Evolutionary conservation across 306 rosid species (phyloP).

Genomic region (Glycyrrhiza uralensis): DNA sequence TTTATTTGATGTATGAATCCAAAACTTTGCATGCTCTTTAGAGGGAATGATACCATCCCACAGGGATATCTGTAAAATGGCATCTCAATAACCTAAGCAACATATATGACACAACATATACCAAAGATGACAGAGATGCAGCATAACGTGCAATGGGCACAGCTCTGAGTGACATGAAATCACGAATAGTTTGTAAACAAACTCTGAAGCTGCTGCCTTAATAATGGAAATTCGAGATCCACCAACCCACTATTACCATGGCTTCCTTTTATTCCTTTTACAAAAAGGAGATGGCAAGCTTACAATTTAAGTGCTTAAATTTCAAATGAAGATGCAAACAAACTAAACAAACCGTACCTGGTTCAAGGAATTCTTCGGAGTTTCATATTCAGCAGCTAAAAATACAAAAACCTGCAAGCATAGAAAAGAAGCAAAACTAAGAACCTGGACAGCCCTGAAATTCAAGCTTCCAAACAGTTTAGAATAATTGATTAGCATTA

Average conservation of each 20-base stretch:
- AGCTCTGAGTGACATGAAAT: background rate
- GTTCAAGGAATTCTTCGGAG: conserved; percentile 71
- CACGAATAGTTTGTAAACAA: background rate
- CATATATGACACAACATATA: background rate
- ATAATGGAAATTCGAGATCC: background rate
- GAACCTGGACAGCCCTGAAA: conserved; percentile 7
- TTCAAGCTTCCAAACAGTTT: conserved; percentile 1
- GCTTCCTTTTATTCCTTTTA: background rate
- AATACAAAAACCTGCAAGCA: conserved; percentile 74
- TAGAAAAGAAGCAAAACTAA: conserved; percentile 14
- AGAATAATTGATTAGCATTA: background rate
- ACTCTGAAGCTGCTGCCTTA: background rate
- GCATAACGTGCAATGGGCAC: background rate
- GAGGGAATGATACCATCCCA: conserved; percentile 91
- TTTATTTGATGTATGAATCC: conserved; percentile 73
- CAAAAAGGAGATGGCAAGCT: background rate
- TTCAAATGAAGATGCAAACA: background rate
- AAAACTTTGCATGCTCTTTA: conserved; percentile 71
- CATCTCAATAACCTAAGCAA: conserved; percentile 1
- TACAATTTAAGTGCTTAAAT: background rate
- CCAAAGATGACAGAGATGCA: conserved; percentile 5
- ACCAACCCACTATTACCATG: background rate
- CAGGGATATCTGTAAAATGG: conserved; percentile 60
- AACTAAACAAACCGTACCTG: conserved; percentile 46
- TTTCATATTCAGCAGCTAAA: conserved; percentile 84